Base-by-base conservation (phyloP, 2,329 filamentous ascomycete genomes). In the Verticillium alfalfae region DNA sequence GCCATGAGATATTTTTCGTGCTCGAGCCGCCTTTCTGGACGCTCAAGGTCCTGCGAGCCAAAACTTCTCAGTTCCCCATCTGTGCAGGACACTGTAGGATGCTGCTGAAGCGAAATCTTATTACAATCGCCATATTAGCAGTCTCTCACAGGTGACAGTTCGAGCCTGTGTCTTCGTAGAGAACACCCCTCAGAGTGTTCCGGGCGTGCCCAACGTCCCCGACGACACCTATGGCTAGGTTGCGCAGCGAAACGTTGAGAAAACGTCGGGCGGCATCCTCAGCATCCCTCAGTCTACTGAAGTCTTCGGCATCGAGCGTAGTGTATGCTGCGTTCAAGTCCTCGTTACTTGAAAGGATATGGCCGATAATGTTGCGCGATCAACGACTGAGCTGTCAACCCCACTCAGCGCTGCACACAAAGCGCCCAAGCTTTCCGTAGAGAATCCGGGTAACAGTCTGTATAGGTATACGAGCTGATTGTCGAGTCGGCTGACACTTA, bases 321-420 rank as follows among this genome's bases (percentile, higher is more conserved):
- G 90, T 85, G 73, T 91, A 97, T 22, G 87, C 84, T 36, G 86
- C 82, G 6, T 89, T 84, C 2, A 98, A 78, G 72, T 96, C 91
- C 69, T 94, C 90, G 7, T 92, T 91, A 58, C 82, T 84, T 16
- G 86, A 84, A 38, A 89, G 79, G 16, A 95, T 78, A 7, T 85
- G 73, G 26, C 89, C 85, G 39, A 99, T 81, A 8, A 88, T 83
- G 65, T 92, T 0, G 94, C 93, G 61, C 93, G 85, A 16, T 88
- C 78, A 7, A 97, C 83, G 10, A 98, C 84, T 5, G 83, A 80
- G 18, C 76, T 70, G 36, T 92, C 88, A 15, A 99, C 87, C 1
- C 93, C 93, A 68, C 96, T 97, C 73, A 96, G 84, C 3, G 88
- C 87, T 34, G 95, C 95, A 70, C 95, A 98, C 74, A 85, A 84